Conservation (phyloP, 306 rosid species). For the Vigna radiata region DNA sequence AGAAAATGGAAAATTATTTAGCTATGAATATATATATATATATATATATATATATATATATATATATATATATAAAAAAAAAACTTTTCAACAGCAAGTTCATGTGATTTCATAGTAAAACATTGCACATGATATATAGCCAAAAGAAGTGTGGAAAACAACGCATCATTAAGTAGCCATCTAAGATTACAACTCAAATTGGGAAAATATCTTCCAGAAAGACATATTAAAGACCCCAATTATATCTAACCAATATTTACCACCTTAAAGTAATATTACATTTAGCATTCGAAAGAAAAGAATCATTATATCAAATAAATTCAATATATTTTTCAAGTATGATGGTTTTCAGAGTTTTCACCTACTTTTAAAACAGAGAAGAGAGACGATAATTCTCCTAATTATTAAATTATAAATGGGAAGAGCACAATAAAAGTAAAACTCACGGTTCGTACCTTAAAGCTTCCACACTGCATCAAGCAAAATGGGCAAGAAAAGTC, state of each 20-base stretch:
- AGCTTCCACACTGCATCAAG: conserved; percentile 88
- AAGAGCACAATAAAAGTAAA: conserved; percentile 26
- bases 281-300: conserved; percentile 5
- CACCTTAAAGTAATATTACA: conserved; percentile 30
- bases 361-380: conserved; percentile 34
- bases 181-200: conserved; percentile 15
- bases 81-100: neutral
- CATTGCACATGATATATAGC: conserved; percentile 6
- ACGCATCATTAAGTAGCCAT: conserved; percentile 15
- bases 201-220: conserved; percentile 14
- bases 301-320: conserved; percentile 18
- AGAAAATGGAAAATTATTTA: conserved; percentile 24
- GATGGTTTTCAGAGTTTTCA: conserved; percentile 4
- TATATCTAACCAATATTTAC: conserved; percentile 13
- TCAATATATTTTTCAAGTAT: conserved; percentile 19
- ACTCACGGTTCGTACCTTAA: conserved; percentile 66
- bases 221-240: conserved; percentile 5
- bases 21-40: neutral
- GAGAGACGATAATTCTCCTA: conserved; percentile 19
- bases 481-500: conserved; percentile 95
- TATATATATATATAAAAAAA: too few relatives aligned
- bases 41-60: too few relatives aligned
- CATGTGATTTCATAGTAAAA: conserved; percentile 20
- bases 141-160: conserved; percentile 35
- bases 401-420: conserved; percentile 34